Percentiles rank a stretch among this genome's conserved stretches.
phyloP scores from a whole-genome alignment of 1,139 yeast genomes.

The Yamadazyma atlantica region DNA sequence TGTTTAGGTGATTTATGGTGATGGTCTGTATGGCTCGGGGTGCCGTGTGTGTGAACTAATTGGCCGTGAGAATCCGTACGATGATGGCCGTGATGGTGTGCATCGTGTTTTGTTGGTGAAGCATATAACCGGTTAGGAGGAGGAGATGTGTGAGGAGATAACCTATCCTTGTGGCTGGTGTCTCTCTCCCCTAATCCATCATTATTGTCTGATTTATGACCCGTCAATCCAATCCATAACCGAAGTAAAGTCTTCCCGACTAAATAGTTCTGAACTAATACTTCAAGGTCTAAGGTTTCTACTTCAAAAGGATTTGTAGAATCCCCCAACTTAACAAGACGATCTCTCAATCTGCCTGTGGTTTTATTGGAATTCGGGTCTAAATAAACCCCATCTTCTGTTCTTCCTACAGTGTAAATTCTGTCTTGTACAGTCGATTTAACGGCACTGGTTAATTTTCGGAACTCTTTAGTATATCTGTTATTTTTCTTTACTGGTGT shows the following conservation, averaged over 20 bases:
- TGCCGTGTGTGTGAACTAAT: too few relatives aligned
- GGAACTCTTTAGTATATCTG: slow-evolving; percentile 48
- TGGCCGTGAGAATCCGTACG: slow-evolving; percentile 6
- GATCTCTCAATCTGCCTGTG: slow-evolving; percentile 33
- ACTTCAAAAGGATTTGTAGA: slow-evolving; percentile 39
- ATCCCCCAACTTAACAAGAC: slow-evolving; percentile 39
- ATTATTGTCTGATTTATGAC: slow-evolving; percentile 1
- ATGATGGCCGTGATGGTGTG: slow-evolving; percentile 7
- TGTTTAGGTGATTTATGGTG: background rate
- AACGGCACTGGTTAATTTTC: slow-evolving; percentile 65
- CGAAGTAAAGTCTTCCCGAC: slow-evolving; percentile 37
- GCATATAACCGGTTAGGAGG: background rate
- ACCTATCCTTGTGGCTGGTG: background rate
- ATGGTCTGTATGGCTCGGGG: too few relatives aligned
- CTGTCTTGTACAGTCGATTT: slow-evolving; percentile 74
- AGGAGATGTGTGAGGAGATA: slow-evolving; percentile 7
- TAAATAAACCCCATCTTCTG: slow-evolving; percentile 24
- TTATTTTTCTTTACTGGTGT: slow-evolving; percentile 26
- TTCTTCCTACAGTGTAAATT: slow-evolving; percentile 31
- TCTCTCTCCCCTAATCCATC: background rate
- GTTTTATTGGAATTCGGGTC: slow-evolving; percentile 15
- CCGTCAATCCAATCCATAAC: slow-evolving; percentile 32
- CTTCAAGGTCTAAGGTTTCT: slow-evolving; percentile 44
- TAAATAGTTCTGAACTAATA: slow-evolving; percentile 30
- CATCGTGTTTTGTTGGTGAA: background rate